Conservation (phyloP, 257 asterid genomes). For the Solanum medicagineum region DNA sequence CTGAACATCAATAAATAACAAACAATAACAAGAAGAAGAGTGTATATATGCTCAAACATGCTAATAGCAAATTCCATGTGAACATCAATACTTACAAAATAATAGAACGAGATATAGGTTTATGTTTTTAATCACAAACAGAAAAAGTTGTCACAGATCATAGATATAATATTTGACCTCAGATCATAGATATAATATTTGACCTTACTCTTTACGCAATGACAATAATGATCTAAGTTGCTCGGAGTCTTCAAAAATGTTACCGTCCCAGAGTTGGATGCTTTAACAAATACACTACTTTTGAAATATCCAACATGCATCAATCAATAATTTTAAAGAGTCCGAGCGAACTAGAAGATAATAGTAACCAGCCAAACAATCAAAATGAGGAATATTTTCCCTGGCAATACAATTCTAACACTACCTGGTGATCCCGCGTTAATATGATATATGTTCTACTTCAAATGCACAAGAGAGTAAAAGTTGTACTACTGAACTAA, state of each 20-base stretch:
- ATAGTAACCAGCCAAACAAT: background rate
- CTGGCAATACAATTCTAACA: background rate
- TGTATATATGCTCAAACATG: background rate
- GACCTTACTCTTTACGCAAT: background rate
- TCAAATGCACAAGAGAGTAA: background rate
- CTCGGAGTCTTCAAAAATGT: background rate
- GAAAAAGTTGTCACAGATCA: background rate
- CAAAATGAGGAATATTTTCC: background rate
- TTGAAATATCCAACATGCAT: background rate
- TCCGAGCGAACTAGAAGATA: background rate
- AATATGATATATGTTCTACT: background rate
- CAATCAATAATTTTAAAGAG: too few species aligned
- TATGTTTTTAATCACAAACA: background rate
- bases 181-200: background rate
- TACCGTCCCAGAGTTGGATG: background rate
- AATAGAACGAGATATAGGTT: background rate
- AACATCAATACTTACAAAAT: background rate
- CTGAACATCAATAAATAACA: too few species aligned
- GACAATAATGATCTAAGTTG: background rate
- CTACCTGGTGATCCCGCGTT: background rate
- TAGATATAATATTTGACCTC: background rate
- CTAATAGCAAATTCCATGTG: background rate
- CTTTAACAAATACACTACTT: background rate
- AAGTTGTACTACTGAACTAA: background rate
- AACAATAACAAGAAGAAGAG: background rate